Conservation (phyloP, 176 grass and related monocot genomes). For the barley (Hordeum vulgare) region MorexV3_pseudomolecules_assembly NC_058518.1:255580301-255580800, state of each 20-base stretch:
- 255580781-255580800: not conserved
- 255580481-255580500: constrained; percentile 60
- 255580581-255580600: not conserved
- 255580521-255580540: constrained; percentile 44
- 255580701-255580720: not conserved
- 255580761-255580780: not conserved
- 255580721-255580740: not conserved
- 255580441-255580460: constrained; percentile 47
- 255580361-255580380: constrained; percentile 7
- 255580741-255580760: not conserved
- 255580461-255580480: constrained; percentile 49
- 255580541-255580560: constrained; percentile 52
- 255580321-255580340: not conserved
- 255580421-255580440: constrained; percentile 28
- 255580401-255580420: not conserved
- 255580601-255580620: not conserved
- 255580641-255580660: not conserved
- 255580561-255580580: constrained; percentile 58
- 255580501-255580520: constrained; percentile 65
- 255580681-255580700: constrained; percentile 16
- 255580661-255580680: not conserved
- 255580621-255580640: not conserved
- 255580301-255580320: not conserved
- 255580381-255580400: not conserved
- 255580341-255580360: constrained; percentile 16